Evolutionary conservation across 1,139 yeast genomes (phyloP).

Genomic region (Scheffersomyces cryptocercus): DNA sequence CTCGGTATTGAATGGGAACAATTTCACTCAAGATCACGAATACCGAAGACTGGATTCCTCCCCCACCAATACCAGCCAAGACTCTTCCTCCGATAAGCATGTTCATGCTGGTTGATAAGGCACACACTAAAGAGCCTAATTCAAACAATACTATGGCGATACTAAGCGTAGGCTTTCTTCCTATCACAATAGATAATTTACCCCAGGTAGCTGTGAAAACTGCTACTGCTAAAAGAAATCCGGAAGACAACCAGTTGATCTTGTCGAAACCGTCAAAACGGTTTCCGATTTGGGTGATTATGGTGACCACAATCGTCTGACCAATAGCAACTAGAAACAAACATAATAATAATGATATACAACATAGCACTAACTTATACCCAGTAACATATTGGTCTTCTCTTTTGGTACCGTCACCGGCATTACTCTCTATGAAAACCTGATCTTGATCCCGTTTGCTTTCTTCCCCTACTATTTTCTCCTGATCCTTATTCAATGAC

Average conservation of each 20-base stretch:
- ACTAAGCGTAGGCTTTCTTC: conserved; percentile 13
- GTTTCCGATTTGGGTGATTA: conserved; percentile 14
- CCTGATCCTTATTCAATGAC: too few relatives aligned
- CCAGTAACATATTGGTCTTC: conserved; percentile 14
- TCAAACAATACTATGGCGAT: conserved; percentile 13
- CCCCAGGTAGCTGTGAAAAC: conserved; percentile 16
- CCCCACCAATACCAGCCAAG: conserved; percentile 16
- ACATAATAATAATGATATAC: conserved; percentile 4
- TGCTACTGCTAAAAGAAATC: conserved; percentile 15
- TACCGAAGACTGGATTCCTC: conserved; percentile 16
- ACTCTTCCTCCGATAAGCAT: conserved; percentile 18
- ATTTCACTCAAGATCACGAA: conserved; percentile 13
- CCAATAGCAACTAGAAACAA: conserved; percentile 18
- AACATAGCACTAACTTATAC: conserved; percentile 7
- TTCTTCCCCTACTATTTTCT: too few relatives aligned
- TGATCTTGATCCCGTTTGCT: too few relatives aligned
- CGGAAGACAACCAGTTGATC: conserved; percentile 17
- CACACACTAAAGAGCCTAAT: conserved; percentile 14
- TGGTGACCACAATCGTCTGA: conserved; percentile 18
- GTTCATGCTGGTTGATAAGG: conserved; percentile 12
- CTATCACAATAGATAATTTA: conserved; percentile 15
- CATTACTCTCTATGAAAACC: conserved; percentile 12
- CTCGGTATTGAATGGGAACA: conserved; percentile 13
- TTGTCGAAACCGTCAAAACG: conserved; percentile 13
- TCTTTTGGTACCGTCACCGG: conserved; percentile 17